Percentiles rank a stretch among this genome's conserved stretches.
These are phyloP conservation scores for Wallemia hederae DNA, from an alignment of 1,284 basidiomycete genomes.

Conservation along the genomic window DNA sequence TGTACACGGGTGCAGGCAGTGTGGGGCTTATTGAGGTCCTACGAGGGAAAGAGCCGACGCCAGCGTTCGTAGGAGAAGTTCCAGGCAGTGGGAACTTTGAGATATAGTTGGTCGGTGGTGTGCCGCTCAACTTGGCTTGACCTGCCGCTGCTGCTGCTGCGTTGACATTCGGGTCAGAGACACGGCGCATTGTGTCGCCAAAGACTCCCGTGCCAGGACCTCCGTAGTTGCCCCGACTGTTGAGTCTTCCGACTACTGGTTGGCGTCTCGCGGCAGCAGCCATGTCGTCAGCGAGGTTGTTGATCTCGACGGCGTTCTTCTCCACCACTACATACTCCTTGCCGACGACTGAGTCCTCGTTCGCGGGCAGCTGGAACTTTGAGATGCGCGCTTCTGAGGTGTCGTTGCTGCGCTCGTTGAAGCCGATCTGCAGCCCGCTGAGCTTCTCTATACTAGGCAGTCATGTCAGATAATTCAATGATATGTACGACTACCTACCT, in stretches of 20 bases:
- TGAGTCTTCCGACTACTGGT: conserved; percentile 5
- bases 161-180: not conserved
- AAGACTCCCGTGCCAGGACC: conserved; percentile 2
- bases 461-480: not conserved
- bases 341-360: conserved; percentile 14
- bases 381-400: not conserved
- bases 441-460: not conserved
- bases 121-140: conserved; percentile 1
- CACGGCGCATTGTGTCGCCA: not conserved
- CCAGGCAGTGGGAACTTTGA: conserved; percentile 6
- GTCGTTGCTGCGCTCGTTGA: not conserved
- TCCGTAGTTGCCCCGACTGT: conserved; percentile 2
- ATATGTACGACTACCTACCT: not conserved
- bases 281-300: conserved; percentile 24
- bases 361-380: conserved; percentile 1
- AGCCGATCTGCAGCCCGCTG: not conserved
- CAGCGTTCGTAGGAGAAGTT: conserved; percentile 6
- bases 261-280: conserved; percentile 13
- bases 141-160: not conserved
- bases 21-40: conserved; percentile 4
- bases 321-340: conserved; percentile 27
- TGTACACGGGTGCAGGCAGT: conserved; percentile 3
- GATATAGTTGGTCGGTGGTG: conserved; percentile 2
- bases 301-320: conserved; percentile 26
- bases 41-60: conserved; percentile 2